Percentiles rank a stretch among this genome's conserved stretches.
phyloP scores from a whole-genome alignment of 441 rosid genomes.

The Omphalea diandra region DNA sequence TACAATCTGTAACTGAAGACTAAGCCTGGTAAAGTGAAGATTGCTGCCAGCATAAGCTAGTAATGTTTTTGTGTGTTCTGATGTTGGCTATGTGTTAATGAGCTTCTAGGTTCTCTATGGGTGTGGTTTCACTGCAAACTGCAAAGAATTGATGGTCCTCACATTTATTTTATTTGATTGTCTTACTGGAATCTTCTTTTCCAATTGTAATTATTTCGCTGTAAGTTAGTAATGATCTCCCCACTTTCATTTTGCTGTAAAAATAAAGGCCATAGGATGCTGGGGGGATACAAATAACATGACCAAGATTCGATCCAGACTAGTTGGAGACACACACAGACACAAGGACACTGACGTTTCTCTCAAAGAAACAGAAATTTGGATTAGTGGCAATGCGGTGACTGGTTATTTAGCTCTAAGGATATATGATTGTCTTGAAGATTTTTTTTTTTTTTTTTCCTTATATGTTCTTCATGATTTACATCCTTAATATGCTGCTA shows the following conservation, averaged over 20 bases:
- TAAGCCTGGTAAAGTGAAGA: background rate
- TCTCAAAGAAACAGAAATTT: no score
- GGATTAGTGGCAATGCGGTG: no score
- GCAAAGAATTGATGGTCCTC: background rate
- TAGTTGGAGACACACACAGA: background rate
- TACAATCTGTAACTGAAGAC: no score
- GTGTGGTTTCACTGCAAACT: background rate
- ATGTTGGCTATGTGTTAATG: background rate
- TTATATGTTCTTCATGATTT: background rate
- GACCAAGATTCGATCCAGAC: background rate
- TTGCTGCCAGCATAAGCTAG: background rate
- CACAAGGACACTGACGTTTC: background rate
- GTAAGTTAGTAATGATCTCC: background rate
- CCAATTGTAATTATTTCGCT: background rate
- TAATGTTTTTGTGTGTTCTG: background rate
- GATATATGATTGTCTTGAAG: no score
- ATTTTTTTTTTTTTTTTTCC: background rate
- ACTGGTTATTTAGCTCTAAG: no score
- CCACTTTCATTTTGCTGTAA: background rate
- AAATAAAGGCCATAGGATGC: background rate
- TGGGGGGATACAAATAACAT: background rate
- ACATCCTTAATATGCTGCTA: background rate
- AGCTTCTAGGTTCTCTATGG: background rate
- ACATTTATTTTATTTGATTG: background rate
- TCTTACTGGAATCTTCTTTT: background rate